Evolutionary conservation across 176 grass and related monocot genomes (phyloP).

Genomic region (Pontederia paniculata): DNA sequence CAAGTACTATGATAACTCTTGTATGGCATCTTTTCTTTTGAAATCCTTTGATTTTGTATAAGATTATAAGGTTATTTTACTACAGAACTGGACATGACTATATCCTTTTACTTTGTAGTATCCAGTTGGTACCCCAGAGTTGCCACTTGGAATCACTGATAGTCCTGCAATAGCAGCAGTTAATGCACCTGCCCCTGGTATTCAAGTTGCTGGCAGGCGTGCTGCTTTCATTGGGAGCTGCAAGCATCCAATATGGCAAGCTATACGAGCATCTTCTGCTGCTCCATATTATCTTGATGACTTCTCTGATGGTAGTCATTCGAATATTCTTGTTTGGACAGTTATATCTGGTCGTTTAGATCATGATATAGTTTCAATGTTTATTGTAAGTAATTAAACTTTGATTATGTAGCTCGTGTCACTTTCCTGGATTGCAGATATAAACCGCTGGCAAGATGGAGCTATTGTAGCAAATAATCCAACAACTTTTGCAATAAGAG

Average conservation of each 20-base stretch:
- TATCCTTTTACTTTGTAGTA: slow-evolving; percentile 42
- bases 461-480: slow-evolving; percentile 99
- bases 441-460: slow-evolving; percentile 94
- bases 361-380: background rate
- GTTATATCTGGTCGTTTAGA: slow-evolving; percentile 7
- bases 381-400: background rate
- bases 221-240: slow-evolving; percentile 95
- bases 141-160: slow-evolving; percentile 51
- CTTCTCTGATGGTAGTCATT: slow-evolving; percentile 76
- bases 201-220: slow-evolving; percentile 56
- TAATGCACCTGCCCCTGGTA: slow-evolving; percentile 45
- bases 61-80: too few relatives aligned
- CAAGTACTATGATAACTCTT: too few relatives aligned
- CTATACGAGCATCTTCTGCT: slow-evolving; percentile 94
- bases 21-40: background rate
- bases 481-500: slow-evolving; percentile 95
- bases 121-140: slow-evolving; percentile 74
- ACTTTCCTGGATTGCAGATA: slow-evolving; percentile 35
- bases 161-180: slow-evolving; percentile 33
- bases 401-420: slow-evolving; percentile 6
- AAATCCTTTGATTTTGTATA: slow-evolving; percentile 1
- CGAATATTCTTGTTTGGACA: slow-evolving; percentile 6
- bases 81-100: background rate
- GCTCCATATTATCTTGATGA: slow-evolving; percentile 99
- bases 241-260: slow-evolving; percentile 89